These are phyloP conservation scores for Flaveria trinervia DNA, from an alignment of 129 eudicot genomes.

Conservation along the genomic window DNA sequence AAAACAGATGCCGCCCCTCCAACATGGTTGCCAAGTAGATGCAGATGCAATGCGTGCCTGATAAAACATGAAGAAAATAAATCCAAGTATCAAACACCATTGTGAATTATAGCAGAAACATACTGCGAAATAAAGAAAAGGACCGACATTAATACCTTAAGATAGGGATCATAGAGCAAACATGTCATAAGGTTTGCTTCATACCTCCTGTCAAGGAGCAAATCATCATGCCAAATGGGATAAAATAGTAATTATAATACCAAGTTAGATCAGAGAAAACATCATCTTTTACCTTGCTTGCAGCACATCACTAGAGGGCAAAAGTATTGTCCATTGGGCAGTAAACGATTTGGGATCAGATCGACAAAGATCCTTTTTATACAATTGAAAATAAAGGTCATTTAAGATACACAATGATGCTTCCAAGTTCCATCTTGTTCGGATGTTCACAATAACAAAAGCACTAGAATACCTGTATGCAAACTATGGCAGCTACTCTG, in stretches of 20 bases:
- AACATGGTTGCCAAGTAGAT: slow-evolving; percentile 73
- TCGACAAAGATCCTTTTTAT: slow-evolving; percentile 82
- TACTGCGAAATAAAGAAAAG: neutral
- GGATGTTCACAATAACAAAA: neutral
- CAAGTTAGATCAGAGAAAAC: slow-evolving; percentile 8
- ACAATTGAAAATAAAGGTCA: slow-evolving; percentile 28
- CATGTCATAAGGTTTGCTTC: slow-evolving; percentile 87
- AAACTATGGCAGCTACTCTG: slow-evolving; percentile 85
- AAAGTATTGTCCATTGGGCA: slow-evolving; percentile 85
- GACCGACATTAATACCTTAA: slow-evolving; percentile 52
- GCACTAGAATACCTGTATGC: slow-evolving; percentile 71
- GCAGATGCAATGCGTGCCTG: slow-evolving; percentile 87
- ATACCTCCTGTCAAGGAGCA: slow-evolving; percentile 58
- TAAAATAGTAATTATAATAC: neutral
- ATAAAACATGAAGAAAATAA: slow-evolving; percentile 12
- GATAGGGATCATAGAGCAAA: slow-evolving; percentile 83
- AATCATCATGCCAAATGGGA: slow-evolving; percentile 13
- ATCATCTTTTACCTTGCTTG: slow-evolving; percentile 68
- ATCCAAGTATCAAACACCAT: neutral
- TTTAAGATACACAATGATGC: slow-evolving; percentile 1
- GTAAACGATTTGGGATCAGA: slow-evolving; percentile 79
- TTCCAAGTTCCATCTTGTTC: slow-evolving; percentile 1
- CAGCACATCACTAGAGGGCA: slow-evolving; percentile 91
- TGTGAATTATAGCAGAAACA: neutral
- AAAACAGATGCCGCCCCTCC: slow-evolving; percentile 82